These are phyloP conservation scores for Podospora pseudocomata DNA, from an alignment of 495 filamentous ascomycete genomes.

Conservation along the genomic window DNA sequence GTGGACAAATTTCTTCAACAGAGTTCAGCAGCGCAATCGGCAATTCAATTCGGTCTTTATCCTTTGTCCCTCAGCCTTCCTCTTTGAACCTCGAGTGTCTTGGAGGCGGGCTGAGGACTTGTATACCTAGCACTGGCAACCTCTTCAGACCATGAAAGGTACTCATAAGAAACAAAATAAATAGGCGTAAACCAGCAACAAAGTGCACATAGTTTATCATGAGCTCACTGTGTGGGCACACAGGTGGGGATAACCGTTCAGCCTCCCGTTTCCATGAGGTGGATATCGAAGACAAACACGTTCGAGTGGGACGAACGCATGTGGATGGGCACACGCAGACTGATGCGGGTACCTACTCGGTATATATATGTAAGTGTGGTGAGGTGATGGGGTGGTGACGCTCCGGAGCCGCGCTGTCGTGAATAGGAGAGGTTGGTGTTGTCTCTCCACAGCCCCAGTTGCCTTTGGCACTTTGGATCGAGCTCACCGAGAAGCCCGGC, in stretches of 20 bases:
- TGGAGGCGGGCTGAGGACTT: too few species aligned
- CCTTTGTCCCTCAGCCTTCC: background rate
- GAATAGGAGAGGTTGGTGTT: background rate
- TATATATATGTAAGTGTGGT: background rate
- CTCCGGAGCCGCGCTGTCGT: background rate
- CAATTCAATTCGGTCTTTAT: background rate
- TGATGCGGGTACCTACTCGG: background rate
- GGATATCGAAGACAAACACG: background rate
- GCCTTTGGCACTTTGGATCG: background rate
- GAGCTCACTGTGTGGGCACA: background rate
- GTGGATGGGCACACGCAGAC: background rate
- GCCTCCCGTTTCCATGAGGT: background rate
- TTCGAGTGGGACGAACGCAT: background rate
- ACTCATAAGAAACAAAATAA: too few species aligned
- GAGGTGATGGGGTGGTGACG: background rate
- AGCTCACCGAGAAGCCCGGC: background rate
- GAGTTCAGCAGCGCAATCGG: background rate
- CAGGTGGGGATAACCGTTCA: background rate
- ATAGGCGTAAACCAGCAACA: too few species aligned
- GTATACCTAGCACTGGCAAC: too few species aligned
- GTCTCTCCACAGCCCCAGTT: background rate
- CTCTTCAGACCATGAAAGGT: too few species aligned
- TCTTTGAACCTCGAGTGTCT: background rate
- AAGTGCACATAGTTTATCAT: too few species aligned
- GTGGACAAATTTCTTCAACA: constrained; percentile 5